Conservation (phyloP, 192 early-diverging fungal species). For the Coemansia aciculifera region DNA sequence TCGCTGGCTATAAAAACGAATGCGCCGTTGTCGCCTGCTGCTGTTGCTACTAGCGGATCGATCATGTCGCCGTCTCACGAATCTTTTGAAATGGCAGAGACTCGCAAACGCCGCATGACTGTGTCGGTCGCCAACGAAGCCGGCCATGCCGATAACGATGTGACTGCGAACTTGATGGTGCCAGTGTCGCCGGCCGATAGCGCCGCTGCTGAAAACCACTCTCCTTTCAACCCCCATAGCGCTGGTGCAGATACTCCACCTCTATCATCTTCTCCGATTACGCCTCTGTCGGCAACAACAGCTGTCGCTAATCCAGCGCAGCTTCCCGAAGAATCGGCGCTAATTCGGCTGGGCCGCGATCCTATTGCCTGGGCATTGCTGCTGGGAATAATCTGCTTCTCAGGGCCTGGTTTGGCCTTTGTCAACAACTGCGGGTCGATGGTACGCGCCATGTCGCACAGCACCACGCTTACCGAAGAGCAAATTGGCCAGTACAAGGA, state of each 20-base stretch:
- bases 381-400: constrained; percentile 47
- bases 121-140: constrained; percentile 10
- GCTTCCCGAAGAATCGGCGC: constrained; percentile 3
- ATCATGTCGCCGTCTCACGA: constrained; percentile 12
- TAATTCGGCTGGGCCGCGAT: constrained; percentile 28
- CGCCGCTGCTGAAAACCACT: background rate
- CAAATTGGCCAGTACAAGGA: constrained; percentile 49
- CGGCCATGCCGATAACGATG: background rate
- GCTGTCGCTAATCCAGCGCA: background rate
- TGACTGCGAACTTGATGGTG: background rate
- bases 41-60: background rate
- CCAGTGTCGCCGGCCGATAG: background rate
- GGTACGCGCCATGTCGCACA: constrained; percentile 48
- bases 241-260: background rate
- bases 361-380: constrained; percentile 44
- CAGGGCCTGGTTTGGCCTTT: constrained; percentile 48
- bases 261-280: background rate
- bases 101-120: constrained; percentile 42
- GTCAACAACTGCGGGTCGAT: constrained; percentile 56
- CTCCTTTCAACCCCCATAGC: background rate
- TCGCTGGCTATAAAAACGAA: constrained; percentile 8
- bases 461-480: constrained; percentile 23
- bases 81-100: constrained; percentile 38
- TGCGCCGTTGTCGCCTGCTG: background rate
- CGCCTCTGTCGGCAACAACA: background rate